Evolutionary conservation across 176 grass and related monocot genomes (phyloP).

Genomic region (Microstegium vimineum): DNA sequence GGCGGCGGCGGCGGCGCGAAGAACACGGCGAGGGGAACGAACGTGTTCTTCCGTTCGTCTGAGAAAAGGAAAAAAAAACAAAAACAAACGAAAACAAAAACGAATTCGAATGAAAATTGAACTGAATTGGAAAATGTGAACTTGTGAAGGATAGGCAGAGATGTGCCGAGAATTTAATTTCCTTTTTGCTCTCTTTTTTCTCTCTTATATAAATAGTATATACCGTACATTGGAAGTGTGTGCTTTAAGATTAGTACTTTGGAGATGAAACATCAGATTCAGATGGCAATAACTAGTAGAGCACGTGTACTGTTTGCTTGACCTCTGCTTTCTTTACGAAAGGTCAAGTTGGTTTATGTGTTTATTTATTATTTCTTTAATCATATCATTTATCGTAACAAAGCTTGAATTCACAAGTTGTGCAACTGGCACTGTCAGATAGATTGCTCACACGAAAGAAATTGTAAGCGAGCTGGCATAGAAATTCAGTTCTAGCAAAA

Average conservation of each 20-base stretch:
- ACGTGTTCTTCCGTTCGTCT: constrained; percentile 22
- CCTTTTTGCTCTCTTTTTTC: neutral
- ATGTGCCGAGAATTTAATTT: neutral
- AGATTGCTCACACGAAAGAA: neutral
- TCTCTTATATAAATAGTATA: neutral
- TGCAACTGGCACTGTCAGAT: neutral
- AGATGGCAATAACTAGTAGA: neutral
- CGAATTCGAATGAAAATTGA: constrained; percentile 28
- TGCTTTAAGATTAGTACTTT: constrained; percentile 24
- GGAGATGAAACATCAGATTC: neutral
- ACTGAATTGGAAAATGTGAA: constrained; percentile 10
- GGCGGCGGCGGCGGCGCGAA: constrained; percentile 32
- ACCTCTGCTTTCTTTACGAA: neutral
- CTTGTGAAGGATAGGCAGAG: neutral
- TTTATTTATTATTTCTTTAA: neutral
- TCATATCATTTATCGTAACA: too few relatives aligned
- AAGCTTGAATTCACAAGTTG: neutral
- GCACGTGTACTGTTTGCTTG: neutral
- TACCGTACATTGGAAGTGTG: neutral
- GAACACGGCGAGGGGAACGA: constrained; percentile 40
- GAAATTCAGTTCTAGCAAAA: neutral
- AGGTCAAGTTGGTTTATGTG: neutral
- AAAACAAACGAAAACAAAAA: constrained; percentile 23
- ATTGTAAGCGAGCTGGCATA: neutral
- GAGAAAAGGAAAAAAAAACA: neutral